These are phyloP conservation scores for Globisporangium rhizosaccharum DNA, from an alignment of 352 stramenopile species.

Conservation along the genomic window DNA sequence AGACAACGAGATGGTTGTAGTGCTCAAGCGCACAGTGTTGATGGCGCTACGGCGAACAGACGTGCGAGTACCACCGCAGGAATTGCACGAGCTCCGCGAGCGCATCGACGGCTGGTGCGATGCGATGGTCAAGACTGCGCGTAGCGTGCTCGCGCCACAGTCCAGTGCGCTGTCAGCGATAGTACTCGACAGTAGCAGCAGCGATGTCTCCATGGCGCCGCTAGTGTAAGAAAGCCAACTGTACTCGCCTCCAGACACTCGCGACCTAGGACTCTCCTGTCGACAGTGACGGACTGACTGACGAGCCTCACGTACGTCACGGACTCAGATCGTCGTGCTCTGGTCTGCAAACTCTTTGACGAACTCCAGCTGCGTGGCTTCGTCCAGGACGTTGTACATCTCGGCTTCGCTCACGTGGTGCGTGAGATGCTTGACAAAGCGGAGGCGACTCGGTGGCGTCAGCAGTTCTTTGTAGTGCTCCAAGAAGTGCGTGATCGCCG, in stretches of 20 bases:
- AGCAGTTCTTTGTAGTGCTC: slow-evolving; percentile 30
- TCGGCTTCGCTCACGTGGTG: slow-evolving; percentile 40
- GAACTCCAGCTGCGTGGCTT: slow-evolving; percentile 32
- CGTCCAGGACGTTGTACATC: slow-evolving; percentile 63
- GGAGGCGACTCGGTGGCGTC: slow-evolving; percentile 18
- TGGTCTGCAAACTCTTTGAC: slow-evolving; percentile 32
- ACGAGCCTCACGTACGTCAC: no score
- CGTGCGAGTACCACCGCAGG: slow-evolving; percentile 18
- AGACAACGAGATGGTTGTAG: slow-evolving; percentile 16
- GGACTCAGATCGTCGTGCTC: neutral
- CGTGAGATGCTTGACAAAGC: slow-evolving; percentile 40
- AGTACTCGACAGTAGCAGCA: no score
- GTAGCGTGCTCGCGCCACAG: no score
- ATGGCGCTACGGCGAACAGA: slow-evolving; percentile 22
- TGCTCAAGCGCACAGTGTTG: slow-evolving; percentile 31
- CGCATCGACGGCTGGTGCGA: slow-evolving; percentile 34
- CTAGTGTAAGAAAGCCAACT: no score
- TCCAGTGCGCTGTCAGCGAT: no score
- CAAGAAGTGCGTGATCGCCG: slow-evolving; percentile 38
- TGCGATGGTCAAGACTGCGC: slow-evolving; percentile 16
- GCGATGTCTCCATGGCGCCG: no score
- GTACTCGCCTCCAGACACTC: no score
- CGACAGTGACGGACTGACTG: no score
- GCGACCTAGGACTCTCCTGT: no score
- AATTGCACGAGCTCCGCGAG: slow-evolving; percentile 26